Conservation (phyloP, 306 rosid species). For the Adenanthera pavonina region DNA sequence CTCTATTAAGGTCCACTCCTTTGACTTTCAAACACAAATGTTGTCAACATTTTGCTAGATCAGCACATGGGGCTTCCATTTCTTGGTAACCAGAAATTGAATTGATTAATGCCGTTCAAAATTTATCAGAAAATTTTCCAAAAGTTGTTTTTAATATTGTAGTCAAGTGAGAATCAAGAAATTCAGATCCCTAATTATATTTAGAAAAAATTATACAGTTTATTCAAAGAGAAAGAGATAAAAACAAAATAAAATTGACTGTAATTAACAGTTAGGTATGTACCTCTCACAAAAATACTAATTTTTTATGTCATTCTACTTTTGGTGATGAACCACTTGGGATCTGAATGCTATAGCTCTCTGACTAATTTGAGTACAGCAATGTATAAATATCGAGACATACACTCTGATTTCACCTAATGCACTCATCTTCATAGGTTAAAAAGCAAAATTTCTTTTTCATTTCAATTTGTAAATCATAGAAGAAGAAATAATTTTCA, state of each 20-base stretch:
- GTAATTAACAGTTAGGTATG: no score
- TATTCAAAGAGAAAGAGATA: neutral
- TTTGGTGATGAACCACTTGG: no score
- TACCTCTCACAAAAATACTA: no score
- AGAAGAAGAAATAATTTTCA: neutral
- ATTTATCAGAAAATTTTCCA: neutral
- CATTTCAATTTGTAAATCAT: neutral
- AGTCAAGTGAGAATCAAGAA: neutral
- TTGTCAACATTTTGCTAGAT: conserved; percentile 33
- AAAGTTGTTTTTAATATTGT: neutral
- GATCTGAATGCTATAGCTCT: no score
- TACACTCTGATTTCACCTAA: no score
- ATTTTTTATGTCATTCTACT: no score
- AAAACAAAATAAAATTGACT: neutral
- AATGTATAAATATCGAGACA: no score
- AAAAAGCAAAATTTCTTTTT: neutral
- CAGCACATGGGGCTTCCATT: conserved; percentile 44
- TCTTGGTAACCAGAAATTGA: conserved; percentile 17
- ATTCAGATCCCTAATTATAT: no score
- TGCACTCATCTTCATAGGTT: no score
- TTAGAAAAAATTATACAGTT: no score
- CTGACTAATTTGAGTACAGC: no score
- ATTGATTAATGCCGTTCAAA: neutral
- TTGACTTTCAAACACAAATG: conserved; percentile 52
- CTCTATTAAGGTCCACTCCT: conserved; percentile 41